Percentiles rank a stretch among this genome's conserved stretches.
phyloP scores from a whole-genome alignment of 257 asterid genomes.

The Jacaranda mimosifolia region DNA sequence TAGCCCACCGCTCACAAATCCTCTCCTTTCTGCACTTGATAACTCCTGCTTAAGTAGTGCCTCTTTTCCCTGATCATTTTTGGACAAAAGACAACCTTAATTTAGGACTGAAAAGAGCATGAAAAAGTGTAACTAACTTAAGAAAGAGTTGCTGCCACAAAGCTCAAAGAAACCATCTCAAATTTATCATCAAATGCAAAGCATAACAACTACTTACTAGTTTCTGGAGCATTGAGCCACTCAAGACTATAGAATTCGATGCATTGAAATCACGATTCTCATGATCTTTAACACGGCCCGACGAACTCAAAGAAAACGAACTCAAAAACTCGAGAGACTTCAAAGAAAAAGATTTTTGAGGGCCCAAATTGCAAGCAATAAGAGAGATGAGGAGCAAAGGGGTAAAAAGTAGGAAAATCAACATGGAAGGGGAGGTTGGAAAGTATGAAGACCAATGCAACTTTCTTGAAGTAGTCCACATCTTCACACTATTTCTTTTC shows the following conservation, averaged over 20 bases:
- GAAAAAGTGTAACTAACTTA: background rate
- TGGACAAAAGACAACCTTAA: background rate
- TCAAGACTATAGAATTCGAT: constrained; percentile 29
- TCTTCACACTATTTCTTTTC: constrained; percentile 25
- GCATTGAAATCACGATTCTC: background rate
- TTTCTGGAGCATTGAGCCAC: constrained; percentile 16
- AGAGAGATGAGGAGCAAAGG: constrained; percentile 49
- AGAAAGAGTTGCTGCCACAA: too few relatives aligned
- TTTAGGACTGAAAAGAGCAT: background rate
- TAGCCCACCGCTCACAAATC: constrained; percentile 32
- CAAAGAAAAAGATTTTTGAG: constrained; percentile 40
- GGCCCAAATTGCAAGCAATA: constrained; percentile 41
- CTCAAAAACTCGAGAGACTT: constrained; percentile 38
- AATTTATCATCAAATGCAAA: too few relatives aligned
- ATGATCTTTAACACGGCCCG: background rate
- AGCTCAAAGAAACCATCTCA: too few relatives aligned
- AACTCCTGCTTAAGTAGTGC: constrained; percentile 25
- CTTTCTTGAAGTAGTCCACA: constrained; percentile 46
- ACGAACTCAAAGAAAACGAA: constrained; percentile 32
- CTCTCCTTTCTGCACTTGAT: constrained; percentile 39
- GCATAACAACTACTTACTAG: constrained; percentile 32
- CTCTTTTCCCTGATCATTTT: constrained; percentile 35
- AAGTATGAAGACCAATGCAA: constrained; percentile 43
- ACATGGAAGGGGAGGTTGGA: constrained; percentile 40
- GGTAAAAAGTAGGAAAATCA: constrained; percentile 44